phyloP scores from a whole-genome alignment of 2,329 filamentous ascomycete genomes.

The Ceratocystis ficicola region DNA sequence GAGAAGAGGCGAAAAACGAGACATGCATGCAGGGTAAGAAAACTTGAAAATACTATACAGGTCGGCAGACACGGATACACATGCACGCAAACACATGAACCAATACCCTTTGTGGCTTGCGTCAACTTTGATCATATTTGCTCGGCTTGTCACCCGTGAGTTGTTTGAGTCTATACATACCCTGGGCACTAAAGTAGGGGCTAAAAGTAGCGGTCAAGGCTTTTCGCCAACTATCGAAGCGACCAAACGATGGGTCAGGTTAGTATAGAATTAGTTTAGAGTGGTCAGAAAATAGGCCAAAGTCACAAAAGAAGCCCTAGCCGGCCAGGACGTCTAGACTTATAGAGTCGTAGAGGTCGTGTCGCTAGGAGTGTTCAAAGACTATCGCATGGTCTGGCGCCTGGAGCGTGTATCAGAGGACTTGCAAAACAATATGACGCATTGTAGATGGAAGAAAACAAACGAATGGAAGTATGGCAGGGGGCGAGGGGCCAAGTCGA shows the following conservation, averaged over 20 bases:
- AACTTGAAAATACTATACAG: not conserved
- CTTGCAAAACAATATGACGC: not conserved
- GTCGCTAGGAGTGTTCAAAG: not conserved
- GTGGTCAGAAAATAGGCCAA: not conserved
- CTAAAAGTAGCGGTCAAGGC: constrained; percentile 8
- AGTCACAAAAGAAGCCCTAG: too few relatives aligned
- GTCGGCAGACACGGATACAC: not conserved
- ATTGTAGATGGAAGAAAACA: not conserved
- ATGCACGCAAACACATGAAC: not conserved
- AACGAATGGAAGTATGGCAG: not conserved
- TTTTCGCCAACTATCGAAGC: not conserved
- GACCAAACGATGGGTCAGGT: not conserved
- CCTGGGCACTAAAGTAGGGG: not conserved
- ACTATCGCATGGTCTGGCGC: too few relatives aligned
- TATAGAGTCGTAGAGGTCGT: not conserved
- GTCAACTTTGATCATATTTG: not conserved
- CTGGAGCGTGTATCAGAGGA: not conserved
- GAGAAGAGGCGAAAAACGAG: not conserved
- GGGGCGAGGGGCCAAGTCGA: not conserved
- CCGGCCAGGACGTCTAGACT: not conserved
- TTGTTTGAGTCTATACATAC: not conserved
- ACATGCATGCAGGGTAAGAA: not conserved
- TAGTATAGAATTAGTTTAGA: not conserved
- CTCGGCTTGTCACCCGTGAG: not conserved
- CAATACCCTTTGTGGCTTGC: not conserved